A percentile compares a stretch with the other conserved stretches of the same genome.
These are phyloP conservation scores for Podochytrium sp. DNA, from an alignment of 192 early-diverging fungal genomes.

Conservation along the genomic window DNA sequence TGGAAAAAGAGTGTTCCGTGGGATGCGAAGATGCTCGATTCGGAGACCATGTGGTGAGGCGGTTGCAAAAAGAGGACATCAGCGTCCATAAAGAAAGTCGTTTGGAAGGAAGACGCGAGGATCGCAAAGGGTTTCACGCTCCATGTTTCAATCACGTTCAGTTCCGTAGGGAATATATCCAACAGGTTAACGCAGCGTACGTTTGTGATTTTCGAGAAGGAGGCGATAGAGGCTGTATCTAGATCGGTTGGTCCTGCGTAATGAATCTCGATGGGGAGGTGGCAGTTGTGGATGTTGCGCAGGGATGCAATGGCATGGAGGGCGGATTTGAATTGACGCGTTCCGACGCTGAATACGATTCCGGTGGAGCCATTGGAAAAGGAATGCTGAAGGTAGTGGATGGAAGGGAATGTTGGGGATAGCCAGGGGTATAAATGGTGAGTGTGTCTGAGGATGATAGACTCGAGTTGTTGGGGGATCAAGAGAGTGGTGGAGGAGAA, in stretches of 20 bases:
- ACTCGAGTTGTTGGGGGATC: not conserved
- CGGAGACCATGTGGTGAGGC: slow-evolving; percentile 21
- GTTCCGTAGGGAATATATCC: slow-evolving; percentile 32
- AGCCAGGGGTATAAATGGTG: slow-evolving; percentile 10
- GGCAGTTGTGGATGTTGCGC: slow-evolving; percentile 34
- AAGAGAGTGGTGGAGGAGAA: no score
- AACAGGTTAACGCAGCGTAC: slow-evolving; percentile 32
- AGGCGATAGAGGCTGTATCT: not conserved
- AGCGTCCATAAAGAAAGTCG: slow-evolving; percentile 1
- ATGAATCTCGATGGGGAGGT: slow-evolving; percentile 62
- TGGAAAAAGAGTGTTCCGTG: slow-evolving; percentile 60
- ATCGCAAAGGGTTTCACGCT: slow-evolving; percentile 17
- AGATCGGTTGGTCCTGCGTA: slow-evolving; percentile 44
- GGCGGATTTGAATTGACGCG: slow-evolving; percentile 10
- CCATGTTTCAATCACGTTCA: slow-evolving; percentile 1
- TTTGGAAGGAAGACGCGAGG: slow-evolving; percentile 1
- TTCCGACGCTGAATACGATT: slow-evolving; percentile 9
- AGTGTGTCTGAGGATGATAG: not conserved
- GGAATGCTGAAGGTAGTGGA: not conserved
- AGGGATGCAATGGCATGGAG: slow-evolving; percentile 5
- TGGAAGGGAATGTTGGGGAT: not conserved
- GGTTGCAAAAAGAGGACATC: slow-evolving; percentile 18
- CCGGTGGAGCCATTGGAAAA: not conserved
- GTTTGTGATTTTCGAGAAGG: slow-evolving; percentile 1
- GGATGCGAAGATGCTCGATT: slow-evolving; percentile 46